Evolutionary conservation across 768 basidiomycete species (phyloP), one percentile per base, ranked within the genome.

Genomic region (Piloderma croceum): DNA sequence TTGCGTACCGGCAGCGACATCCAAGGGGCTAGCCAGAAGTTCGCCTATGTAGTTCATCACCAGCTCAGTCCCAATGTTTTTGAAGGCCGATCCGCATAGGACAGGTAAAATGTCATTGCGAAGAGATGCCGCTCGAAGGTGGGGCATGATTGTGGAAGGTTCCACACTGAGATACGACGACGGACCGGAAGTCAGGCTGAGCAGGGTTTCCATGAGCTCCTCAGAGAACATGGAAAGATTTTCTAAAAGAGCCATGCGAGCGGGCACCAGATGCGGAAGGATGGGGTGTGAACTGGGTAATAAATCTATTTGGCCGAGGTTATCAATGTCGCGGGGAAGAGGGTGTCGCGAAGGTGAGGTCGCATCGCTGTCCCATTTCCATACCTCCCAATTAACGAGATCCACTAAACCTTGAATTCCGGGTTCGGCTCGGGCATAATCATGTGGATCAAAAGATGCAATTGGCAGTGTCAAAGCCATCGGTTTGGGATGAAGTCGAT

Each of bases 331-430:
- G 12, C 64, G 62, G 6, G 86, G 83, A 17, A 91, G 72, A 3
- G 65, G 45, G 34, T 61, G 58, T 10, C 57, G 46, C 27, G 27
- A 29, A n/a, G n/a, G n/a, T 21, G 66, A 55, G 45, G 68, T 54
- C n/a, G 76, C 78, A 29, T 73, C 68, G 12, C 65, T 52, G 35
- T 74, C 61, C 79, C 83, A 90, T 57, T 71, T 79, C 84, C 83
- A 91, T 34, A 90, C 59, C 43, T 83, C 77, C 86, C 90, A 91
- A 46, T 79, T 79, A 24, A 90, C 75, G 13, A 92, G 70, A 57
- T 92, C 90, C 1, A 91, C 79, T 15, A 92, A 57, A 3, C 90
- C 90, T 53, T 81, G 73, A n/a, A 92, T 74, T 1, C 90, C 90
- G 6, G 90, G 87, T 53, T 90, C 88, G 1, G 78, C 90, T 34